Evolutionary conservation across 2,329 filamentous ascomycete genomes (phyloP).

Genomic region (Pseudopithomyces maydicus): DNA sequence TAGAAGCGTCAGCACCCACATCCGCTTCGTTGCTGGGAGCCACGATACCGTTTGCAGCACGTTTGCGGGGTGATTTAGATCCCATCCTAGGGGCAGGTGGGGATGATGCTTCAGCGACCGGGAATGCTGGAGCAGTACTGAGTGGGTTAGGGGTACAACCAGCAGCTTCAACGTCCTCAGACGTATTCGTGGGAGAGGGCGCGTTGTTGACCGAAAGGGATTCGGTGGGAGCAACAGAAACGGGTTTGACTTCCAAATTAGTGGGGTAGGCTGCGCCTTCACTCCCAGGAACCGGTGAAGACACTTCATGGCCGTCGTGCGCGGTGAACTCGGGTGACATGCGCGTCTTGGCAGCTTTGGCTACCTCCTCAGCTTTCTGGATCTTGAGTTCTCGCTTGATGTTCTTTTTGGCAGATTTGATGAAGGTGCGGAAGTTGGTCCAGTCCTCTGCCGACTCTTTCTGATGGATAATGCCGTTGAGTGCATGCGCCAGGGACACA

Average conservation of each 20-base stretch:
- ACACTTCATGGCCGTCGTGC: slow-evolving; percentile 8
- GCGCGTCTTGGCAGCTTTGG: slow-evolving; percentile 30
- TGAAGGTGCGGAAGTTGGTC: slow-evolving; percentile 47
- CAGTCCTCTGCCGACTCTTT: slow-evolving; percentile 47
- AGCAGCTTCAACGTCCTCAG: slow-evolving; percentile 15
- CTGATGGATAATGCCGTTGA: slow-evolving; percentile 51
- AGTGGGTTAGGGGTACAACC: slow-evolving; percentile 29
- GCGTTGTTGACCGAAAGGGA: slow-evolving; percentile 18
- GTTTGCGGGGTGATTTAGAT: slow-evolving; percentile 41
- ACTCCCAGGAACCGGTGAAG: slow-evolving; percentile 31
- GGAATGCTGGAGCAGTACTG: slow-evolving; percentile 33
- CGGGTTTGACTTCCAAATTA: slow-evolving; percentile 20
- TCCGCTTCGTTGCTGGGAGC: slow-evolving; percentile 25
- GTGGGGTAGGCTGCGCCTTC: slow-evolving; percentile 32
- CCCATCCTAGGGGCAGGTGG: slow-evolving; percentile 32
- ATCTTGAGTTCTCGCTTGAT: slow-evolving; percentile 38
- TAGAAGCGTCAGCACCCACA: slow-evolving; percentile 29
- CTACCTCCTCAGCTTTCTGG: slow-evolving; percentile 22
- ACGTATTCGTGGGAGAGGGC: slow-evolving; percentile 23
- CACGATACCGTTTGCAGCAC: slow-evolving; percentile 26
- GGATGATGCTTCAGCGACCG: slow-evolving; percentile 26
- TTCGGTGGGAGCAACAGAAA: slow-evolving; percentile 1
- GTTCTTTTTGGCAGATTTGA: slow-evolving; percentile 50
- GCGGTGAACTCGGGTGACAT: slow-evolving; percentile 19
- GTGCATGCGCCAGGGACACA: slow-evolving; percentile 41